Conservation (phyloP, 139 green algal genomes). For the Chlorella sp. region DNA sequence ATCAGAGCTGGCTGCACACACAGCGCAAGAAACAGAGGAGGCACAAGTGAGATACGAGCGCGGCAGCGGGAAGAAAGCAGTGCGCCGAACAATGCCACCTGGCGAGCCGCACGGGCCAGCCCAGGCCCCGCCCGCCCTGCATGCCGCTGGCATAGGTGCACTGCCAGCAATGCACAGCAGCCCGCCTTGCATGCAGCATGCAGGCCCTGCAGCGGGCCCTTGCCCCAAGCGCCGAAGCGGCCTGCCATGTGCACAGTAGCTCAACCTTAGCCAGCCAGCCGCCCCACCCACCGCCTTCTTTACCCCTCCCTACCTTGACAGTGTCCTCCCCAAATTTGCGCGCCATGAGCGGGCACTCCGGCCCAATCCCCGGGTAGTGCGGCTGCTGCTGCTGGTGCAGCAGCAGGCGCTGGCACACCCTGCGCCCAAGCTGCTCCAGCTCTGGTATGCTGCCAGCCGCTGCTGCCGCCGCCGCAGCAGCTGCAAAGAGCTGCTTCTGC, state of each 20-base stretch:
- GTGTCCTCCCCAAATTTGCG: constrained; percentile 30
- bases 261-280: background rate
- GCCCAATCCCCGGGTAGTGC: constrained; percentile 3
- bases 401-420: constrained; percentile 6
- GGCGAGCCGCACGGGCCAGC: too few relatives aligned
- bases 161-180: background rate
- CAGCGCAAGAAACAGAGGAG: background rate
- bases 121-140: too few relatives aligned
- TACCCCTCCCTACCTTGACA: background rate
- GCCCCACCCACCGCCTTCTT: background rate
- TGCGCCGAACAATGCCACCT: too few relatives aligned
- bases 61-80: too few relatives aligned
- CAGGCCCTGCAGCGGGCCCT: too few relatives aligned
- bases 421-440: background rate
- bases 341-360: constrained; percentile 23
- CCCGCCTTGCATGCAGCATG: too few relatives aligned
- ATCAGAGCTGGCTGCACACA: constrained; percentile 7
- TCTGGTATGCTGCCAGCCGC: background rate
- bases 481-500: background rate
- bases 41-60: background rate
- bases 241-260: background rate
- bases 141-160: too few relatives aligned
- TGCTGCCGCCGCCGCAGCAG: background rate
- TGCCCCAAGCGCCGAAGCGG: too few relatives aligned
- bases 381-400: constrained; percentile 21